Percentiles rank a stretch among this genome's conserved stretches.
These are phyloP conservation scores for Phyllosticta citriasiana DNA, from an alignment of 2,329 filamentous ascomycete genomes.

Conservation along the genomic window DNA sequence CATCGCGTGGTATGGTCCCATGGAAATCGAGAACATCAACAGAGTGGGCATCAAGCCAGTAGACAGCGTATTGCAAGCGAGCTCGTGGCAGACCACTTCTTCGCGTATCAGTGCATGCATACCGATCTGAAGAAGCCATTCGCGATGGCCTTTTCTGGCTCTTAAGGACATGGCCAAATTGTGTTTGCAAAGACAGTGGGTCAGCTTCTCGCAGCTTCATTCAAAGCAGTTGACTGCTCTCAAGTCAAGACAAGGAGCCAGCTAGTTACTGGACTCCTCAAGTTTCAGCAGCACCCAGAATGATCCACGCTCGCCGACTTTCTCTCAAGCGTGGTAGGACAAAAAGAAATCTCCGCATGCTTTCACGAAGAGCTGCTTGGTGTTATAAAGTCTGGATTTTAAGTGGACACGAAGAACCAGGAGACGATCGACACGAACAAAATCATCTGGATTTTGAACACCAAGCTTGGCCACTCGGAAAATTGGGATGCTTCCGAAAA, in stretches of 20 bases:
- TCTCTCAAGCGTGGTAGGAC: conserved; percentile 26
- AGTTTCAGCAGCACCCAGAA: no score
- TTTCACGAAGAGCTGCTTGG: no score
- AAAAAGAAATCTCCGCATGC: conserved; percentile 20
- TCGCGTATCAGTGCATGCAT: conserved; percentile 20
- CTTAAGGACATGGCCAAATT: conserved; percentile 42
- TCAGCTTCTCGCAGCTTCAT: conserved; percentile 28
- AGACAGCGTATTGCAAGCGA: conserved; percentile 15
- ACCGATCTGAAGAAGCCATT: conserved; percentile 23
- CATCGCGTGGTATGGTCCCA: not conserved
- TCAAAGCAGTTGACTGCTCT: conserved; percentile 33
- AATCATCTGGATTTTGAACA: conserved; percentile 41
- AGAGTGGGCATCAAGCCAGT: no score
- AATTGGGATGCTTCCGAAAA: no score
- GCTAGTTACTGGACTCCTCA: conserved; percentile 29
- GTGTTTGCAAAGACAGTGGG: conserved; percentile 36
- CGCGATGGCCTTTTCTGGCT: conserved; percentile 33
- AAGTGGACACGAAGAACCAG: no score
- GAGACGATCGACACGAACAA: conserved; percentile 28
- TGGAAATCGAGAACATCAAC: no score
- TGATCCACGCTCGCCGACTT: conserved; percentile 38
- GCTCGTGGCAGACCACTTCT: conserved; percentile 17
- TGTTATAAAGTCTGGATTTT: no score
- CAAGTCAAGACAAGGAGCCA: conserved; percentile 28
- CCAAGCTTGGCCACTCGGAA: conserved; percentile 23